Evolutionary conservation across 768 basidiomycete species (phyloP).

Genomic region (Inosperma sp.): DNA sequence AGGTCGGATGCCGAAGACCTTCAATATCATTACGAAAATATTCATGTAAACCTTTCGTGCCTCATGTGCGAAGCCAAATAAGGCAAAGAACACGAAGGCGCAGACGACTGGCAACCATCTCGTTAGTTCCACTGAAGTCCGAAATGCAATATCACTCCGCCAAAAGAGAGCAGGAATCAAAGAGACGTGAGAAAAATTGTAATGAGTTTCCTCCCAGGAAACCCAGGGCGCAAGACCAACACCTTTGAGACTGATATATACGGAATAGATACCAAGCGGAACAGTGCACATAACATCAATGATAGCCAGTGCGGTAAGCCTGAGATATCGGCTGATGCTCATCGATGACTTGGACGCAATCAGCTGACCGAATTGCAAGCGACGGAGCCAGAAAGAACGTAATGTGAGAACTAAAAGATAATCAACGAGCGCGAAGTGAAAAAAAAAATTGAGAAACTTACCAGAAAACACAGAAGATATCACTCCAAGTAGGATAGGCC

Average conservation of each 20-base stretch:
- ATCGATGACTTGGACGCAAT: slow-evolving; percentile 27
- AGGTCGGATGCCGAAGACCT: slow-evolving; percentile 4
- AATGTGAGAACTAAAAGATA: slow-evolving; percentile 7
- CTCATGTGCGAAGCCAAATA: slow-evolving; percentile 53
- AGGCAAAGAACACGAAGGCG: slow-evolving; percentile 46
- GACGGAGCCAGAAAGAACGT: slow-evolving; percentile 40
- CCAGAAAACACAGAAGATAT: slow-evolving; percentile 4
- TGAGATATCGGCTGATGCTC: slow-evolving; percentile 43
- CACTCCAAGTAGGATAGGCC: slow-evolving; percentile 29
- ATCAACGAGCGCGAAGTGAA: too few species aligned
- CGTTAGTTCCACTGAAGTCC: slow-evolving; percentile 34
- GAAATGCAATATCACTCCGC: slow-evolving; percentile 26
- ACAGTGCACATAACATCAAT: slow-evolving; percentile 40
- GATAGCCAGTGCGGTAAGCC: slow-evolving; percentile 49
- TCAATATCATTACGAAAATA: slow-evolving; percentile 16
- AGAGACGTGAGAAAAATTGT: slow-evolving; percentile 40
- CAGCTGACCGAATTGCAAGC: slow-evolving; percentile 46
- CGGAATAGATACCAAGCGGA: slow-evolving; percentile 29
- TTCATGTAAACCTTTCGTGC: slow-evolving; percentile 41
- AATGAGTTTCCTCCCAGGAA: slow-evolving; percentile 46
- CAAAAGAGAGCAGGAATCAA: slow-evolving; percentile 38
- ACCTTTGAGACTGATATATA: slow-evolving; percentile 30
- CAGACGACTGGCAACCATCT: slow-evolving; percentile 44
- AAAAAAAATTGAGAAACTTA: not conserved
- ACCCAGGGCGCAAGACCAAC: slow-evolving; percentile 36